Evolutionary conservation across 2,329 filamentous ascomycete species (phyloP).

Genomic region (Cytospora schulzeri): DNA sequence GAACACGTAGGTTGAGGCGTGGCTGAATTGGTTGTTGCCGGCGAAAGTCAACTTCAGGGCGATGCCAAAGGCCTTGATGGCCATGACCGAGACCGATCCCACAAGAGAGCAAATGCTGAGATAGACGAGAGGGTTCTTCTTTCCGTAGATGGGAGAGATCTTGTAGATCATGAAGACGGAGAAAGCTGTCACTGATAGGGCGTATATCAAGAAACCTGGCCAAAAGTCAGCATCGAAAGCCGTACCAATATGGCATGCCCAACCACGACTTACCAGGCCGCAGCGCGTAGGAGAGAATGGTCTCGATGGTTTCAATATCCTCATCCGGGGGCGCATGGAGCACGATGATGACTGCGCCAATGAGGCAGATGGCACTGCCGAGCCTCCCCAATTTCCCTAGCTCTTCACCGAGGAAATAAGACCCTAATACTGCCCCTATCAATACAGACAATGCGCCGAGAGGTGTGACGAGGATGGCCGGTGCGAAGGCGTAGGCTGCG

Average conservation of each 20-base stretch:
- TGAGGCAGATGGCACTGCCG: constrained; percentile 92
- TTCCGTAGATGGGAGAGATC: constrained; percentile 85
- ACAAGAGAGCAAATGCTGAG: constrained; percentile 98
- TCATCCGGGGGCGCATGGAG: constrained; percentile 94
- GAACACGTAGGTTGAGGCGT: constrained; percentile 96
- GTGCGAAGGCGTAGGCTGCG: constrained; percentile 95
- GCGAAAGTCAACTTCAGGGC: constrained; percentile 92
- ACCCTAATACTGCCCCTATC: constrained; percentile 90
- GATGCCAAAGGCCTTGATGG: constrained; percentile 97
- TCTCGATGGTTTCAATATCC: constrained; percentile 86
- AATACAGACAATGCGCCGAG: constrained; percentile 91
- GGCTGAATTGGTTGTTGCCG: constrained; percentile 92
- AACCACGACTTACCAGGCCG: constrained; percentile 71
- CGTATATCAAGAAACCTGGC: constrained; percentile 87
- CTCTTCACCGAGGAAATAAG: constrained; percentile 90
- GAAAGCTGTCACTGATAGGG: constrained; percentile 76
- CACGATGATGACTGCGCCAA: constrained; percentile 96
- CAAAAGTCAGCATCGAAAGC: constrained; percentile 29
- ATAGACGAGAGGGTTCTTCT: constrained; percentile 93
- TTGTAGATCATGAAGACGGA: constrained; percentile 95
- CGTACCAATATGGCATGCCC: neutral
- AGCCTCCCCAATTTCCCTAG: constrained; percentile 90
- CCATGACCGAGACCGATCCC: constrained; percentile 97
- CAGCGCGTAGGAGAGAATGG: constrained; percentile 88
- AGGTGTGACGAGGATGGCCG: constrained; percentile 96